Base-by-base conservation (phyloP, 257 asterid species). In the Paulownia fortunei region DNA sequence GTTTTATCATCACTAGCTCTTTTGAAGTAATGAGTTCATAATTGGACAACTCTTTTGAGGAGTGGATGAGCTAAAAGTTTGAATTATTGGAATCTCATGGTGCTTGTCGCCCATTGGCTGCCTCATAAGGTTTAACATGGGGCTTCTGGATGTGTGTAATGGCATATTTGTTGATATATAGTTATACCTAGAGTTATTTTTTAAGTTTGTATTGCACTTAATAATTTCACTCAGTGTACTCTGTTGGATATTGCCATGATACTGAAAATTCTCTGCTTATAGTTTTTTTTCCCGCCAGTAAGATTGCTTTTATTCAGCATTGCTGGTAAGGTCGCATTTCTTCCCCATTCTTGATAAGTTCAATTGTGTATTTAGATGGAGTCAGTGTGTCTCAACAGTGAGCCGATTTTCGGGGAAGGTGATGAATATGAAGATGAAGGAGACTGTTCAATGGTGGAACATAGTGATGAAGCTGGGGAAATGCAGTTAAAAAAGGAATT, bases 311-410 rank as follows among this genome's bases (percentile, higher is more conserved):
- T 59, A 37, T 64, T 62, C 63, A 34, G 8, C 30, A 11, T 47
- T 34, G 18, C 30, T 54, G 64, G 19, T 55, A 52, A n/a, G 23
- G n/a, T 62, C 42, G 16, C 64, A 55, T 55, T 72, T 32, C 69
- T 51, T 69, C 23, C 65, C 41, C 68, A 21, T 37, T 67, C 23
- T 30, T 77, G 8, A 72, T 62, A 23, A 42, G 18, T 51, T 60
- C 27, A 51, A 30, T 64, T 71, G 27, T 42, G 67, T 73, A 64
- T 69, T 32, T 73, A 84, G 94, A 86, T 87, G 94, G 94, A 87
- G 81, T 81, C 72, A 37, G 90, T 87, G 80, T 87, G 84, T 51
- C 88, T 87, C 58, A 89, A 89, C 84, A 84, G 86, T 8, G 83
- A 64, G 63, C 90, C 91, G 11, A 72, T 81, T 51, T 83, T 87